Evolutionary conservation across 2,329 filamentous ascomycete species (phyloP).

Genomic region (Cordyceps cateniannulata): DNA sequence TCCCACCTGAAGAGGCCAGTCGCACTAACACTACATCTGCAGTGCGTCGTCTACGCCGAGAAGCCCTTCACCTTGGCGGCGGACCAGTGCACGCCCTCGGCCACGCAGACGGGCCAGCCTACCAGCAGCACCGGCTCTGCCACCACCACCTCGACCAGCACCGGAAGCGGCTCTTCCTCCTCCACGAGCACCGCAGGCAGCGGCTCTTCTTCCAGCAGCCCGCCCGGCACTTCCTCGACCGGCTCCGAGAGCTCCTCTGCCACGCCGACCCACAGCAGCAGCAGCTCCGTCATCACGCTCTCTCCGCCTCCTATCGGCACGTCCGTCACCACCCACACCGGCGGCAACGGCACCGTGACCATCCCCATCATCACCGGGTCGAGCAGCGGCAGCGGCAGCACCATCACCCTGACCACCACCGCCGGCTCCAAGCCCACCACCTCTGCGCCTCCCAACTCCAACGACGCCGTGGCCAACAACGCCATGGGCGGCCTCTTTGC

Average conservation of each 20-base stretch:
- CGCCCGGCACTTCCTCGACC: neutral
- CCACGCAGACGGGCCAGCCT: constrained; percentile 14
- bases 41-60: constrained; percentile 39
- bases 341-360: neutral
- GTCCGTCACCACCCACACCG: neutral
- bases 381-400: neutral
- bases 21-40: neutral
- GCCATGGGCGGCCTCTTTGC: constrained; percentile 28
- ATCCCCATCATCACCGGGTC: constrained; percentile 13
- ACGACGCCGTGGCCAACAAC: constrained; percentile 24
- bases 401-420: neutral
- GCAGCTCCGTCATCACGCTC: neutral
- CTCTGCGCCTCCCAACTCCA: constrained; percentile 20
- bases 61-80: constrained; percentile 31
- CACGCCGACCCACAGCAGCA: neutral
- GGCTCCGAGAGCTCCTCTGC: neutral
- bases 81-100: constrained; percentile 28
- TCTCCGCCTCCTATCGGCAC: neutral
- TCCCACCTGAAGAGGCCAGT: neutral
- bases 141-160: constrained; percentile 33
- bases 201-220: constrained; percentile 30
- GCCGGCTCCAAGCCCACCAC: constrained; percentile 1
- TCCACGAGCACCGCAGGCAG: constrained; percentile 10
- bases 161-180: constrained; percentile 1
- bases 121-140: constrained; percentile 9